Conservation (phyloP, 2,329 filamentous ascomycete species). For the Aspergillus novofumigatus region DNA sequence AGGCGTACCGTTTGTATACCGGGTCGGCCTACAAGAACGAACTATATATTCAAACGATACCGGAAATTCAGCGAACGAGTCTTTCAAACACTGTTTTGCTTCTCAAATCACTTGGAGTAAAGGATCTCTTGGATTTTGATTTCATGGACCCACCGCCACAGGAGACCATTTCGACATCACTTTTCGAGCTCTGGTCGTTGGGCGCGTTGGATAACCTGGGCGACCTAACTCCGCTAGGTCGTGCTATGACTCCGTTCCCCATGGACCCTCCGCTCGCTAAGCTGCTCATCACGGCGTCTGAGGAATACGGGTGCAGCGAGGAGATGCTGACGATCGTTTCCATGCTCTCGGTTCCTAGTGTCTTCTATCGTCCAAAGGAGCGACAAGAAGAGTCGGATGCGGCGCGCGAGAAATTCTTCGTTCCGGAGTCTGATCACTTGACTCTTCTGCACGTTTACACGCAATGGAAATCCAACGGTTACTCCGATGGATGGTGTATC, state of each 20-base stretch:
- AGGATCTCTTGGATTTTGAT: conserved; percentile 91
- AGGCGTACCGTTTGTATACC: conserved; percentile 89
- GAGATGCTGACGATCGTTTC: conserved; percentile 98
- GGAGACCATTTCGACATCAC: conserved; percentile 93
- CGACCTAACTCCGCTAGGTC: conserved; percentile 79
- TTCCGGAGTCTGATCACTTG: conserved; percentile 93
- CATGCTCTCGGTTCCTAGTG: conserved; percentile 93
- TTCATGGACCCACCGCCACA: conserved; percentile 99
- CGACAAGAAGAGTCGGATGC: conserved; percentile 94
- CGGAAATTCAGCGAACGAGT: conserved; percentile 95
- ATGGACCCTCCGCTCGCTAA: conserved; percentile 98
- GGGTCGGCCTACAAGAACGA: conserved; percentile 95
- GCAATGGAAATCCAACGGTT: conserved; percentile 89
- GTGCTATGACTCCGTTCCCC: conserved; percentile 93
- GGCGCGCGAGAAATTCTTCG: conserved; percentile 95
- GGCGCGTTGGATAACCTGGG: conserved; percentile 92
- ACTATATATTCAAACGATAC: conserved; percentile 93
- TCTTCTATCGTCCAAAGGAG: conserved; percentile 96
- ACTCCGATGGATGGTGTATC: conserved; percentile 85
- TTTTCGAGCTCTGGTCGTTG: conserved; percentile 96
- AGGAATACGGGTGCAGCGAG: conserved; percentile 87
- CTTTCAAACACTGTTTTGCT: conserved; percentile 91
- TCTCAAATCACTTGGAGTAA: conserved; percentile 89
- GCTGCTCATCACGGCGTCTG: conserved; percentile 84
- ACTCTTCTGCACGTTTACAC: conserved; percentile 94